Evolutionary conservation across 1,139 yeast species (phyloP), one percentile per base, ranked within the genome.

Genomic region (Hansenula sp.): DNA sequence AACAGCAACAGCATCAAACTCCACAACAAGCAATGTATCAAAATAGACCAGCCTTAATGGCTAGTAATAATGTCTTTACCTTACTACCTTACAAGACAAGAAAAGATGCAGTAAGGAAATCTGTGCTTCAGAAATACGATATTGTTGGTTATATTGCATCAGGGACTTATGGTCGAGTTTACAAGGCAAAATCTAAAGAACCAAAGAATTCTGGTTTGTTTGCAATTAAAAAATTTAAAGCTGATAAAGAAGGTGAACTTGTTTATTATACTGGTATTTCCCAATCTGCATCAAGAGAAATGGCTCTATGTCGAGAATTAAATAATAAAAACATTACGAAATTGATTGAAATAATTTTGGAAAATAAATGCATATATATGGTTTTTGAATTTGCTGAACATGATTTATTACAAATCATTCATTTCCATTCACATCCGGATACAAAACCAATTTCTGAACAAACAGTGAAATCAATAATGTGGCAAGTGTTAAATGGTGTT

Each of bases 141-240:
- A 84, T 94, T 46, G 67, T 88, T 26, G 99, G 99, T 0, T 92
- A 92, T 62, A 94, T 92, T 46, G 98, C 98, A 0, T 96, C 98
- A 1, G 99, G 99, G 30, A 92, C 99, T 0, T 92, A 92, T 61
- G 99, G 99, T 42, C 81, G 94, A 50, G 99, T 92, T 24, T 94
- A 89, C 66, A 92, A 92, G 60, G 97, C 97, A 14, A 76, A 74
- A 48, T 66, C 73, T 24, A 69, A 69, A 51, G 65, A 62, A 26
- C 63, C 64, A 33, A 56, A 55, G 47, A 47, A 48, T 36, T 50
- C 38, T 32, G 45, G 43, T 17, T 37, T 50, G 21, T 79, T 67
- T 60, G 98, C 98, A n/a, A 90, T 92, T 53, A 92, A 92, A 60
- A 92, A 92, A 66, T 92, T 92, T 71, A 92, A 92, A 60, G 84